Conservation (phyloP, 768 basidiomycete genomes). For the Lactarius akahatsu region DNA sequence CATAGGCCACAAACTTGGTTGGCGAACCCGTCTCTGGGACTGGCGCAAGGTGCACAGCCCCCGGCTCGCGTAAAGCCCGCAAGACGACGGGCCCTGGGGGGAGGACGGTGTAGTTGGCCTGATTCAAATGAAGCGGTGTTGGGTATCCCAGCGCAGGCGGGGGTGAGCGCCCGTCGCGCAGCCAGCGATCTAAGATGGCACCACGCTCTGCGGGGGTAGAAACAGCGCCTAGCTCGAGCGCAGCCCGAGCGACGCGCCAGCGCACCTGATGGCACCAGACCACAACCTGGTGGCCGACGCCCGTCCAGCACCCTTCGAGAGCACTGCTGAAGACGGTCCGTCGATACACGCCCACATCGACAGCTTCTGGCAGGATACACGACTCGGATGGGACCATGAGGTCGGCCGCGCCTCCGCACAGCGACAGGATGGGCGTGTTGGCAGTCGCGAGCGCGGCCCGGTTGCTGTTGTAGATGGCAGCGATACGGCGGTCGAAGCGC, state of each 20-base stretch:
- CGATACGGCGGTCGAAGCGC: conserved; percentile 78
- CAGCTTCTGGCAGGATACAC: conserved; percentile 55
- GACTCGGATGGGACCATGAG: conserved; percentile 90
- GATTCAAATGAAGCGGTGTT: conserved; percentile 9
- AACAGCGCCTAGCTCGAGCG: conserved; percentile 60
- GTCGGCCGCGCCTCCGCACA: conserved; percentile 92
- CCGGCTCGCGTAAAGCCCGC: conserved; percentile 44
- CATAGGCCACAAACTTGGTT: conserved; percentile 52
- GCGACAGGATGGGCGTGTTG: conserved; percentile 68
- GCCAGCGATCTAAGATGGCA: conserved; percentile 59
- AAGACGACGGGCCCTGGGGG: conserved; percentile 41
- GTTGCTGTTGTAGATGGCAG: conserved; percentile 62
- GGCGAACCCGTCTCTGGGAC: conserved; percentile 31
- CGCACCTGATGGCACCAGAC: conserved; percentile 99
- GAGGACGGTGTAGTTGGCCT: conserved; percentile 38
- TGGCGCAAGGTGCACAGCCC: conserved; percentile 54
- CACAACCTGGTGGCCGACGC: conserved; percentile 93
- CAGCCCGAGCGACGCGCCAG: conserved; percentile 79
- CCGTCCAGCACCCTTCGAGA: conserved; percentile 90
- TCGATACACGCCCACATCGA: conserved; percentile 39
- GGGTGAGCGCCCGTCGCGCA: conserved; percentile 57
- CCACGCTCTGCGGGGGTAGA: conserved; percentile 35
- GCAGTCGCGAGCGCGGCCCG: conserved; percentile 43
- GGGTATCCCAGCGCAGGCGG: conserved; percentile 33
- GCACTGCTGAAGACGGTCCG: conserved; percentile 81